phyloP scores from a whole-genome alignment of 768 basidiomycete species.

The Hygrocybe coccinea region DNA sequence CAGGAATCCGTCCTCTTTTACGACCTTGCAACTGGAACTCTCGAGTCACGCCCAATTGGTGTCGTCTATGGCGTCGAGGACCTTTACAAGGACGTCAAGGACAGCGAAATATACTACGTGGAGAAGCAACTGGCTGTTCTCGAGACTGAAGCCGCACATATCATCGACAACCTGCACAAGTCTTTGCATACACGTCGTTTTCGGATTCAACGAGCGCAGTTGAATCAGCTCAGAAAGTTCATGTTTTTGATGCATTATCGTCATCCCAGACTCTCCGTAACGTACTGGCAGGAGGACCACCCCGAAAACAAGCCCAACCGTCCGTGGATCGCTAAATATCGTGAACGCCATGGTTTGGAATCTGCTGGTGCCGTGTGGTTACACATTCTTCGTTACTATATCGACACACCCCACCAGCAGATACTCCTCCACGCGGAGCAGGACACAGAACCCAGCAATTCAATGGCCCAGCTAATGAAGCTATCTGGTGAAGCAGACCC shows the following conservation, averaged over 20 bases:
- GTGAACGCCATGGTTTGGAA: conserved; percentile 15
- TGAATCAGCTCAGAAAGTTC: conserved; percentile 33
- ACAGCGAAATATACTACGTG: conserved; percentile 20
- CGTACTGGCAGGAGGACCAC: conserved; percentile 27
- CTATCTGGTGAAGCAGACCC: not conserved
- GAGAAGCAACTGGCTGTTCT: conserved; percentile 27
- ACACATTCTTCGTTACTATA: conserved; percentile 28
- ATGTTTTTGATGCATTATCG: conserved; percentile 36
- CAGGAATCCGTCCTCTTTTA: conserved; percentile 20
- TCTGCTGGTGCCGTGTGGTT: conserved; percentile 28
- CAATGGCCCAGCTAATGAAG: not conserved
- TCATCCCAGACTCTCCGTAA: conserved; percentile 13
- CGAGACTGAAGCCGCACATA: conserved; percentile 22
- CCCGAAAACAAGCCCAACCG: conserved; percentile 18
- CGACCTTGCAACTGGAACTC: conserved; percentile 15
- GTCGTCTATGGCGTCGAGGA: conserved; percentile 21
- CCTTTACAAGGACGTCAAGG: conserved; percentile 23
- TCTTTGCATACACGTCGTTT: conserved; percentile 4
- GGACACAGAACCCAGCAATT: conserved; percentile 9
- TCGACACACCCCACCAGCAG: conserved; percentile 27
- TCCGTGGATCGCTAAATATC: conserved; percentile 23
- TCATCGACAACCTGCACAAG: conserved; percentile 20
- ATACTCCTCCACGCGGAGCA: conserved; percentile 23
- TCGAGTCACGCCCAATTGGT: conserved; percentile 13
- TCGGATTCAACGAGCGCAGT: conserved; percentile 22